Base-by-base conservation (phyloP, 2,329 filamentous ascomycete species). In the Emericellopsis cladophorae region DNA sequence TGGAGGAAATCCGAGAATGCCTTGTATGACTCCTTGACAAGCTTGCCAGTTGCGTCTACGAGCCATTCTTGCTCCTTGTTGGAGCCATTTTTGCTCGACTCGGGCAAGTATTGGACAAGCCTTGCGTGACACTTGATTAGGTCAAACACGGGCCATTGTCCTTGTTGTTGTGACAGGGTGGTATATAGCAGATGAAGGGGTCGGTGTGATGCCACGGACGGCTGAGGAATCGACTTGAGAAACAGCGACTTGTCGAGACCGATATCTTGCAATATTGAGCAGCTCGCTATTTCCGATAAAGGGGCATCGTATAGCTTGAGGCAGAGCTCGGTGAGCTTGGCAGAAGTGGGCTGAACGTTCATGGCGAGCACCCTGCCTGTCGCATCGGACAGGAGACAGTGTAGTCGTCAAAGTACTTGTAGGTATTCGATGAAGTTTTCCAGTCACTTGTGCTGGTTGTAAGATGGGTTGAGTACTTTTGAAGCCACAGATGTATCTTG, bases 1-100 rank as follows among this genome's bases (percentile, higher is more conserved):
- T 47, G 36, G 9, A 64, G 49, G 40, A 61, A 57, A 35, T 64
- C 61, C 2, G 59, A 58, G 24, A 70, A 61, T 45, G 63, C 64
- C 2, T 44, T 45, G 44, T 64, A 61, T 10, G 53, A 55, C 18
- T 41, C 18, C 40, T 59, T 57, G 3, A 60, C 49, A 18, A 55
- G 26, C 8, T 45, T 37, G 10, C 44, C 40, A 1, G 51, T 51
- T 10, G 44, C 47, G 4, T 47, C 42, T 16, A 54, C 36, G 7
- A 55, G 39, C 36, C 42, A 41, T 11, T 43, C 38, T 6, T 43
- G 36, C 11, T 45, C 40, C 21, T 39, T 35, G 15, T 49, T 34
- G 3, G 34, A 46, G 16, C 52, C 52, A n/a, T 54, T 48, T 40
- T 59, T 63, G 22, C 50, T 50, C 11, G 48, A 49, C 41, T 65